Evolutionary conservation across 331 rosid genomes (phyloP), one percentile per base, ranked within the genome.

Genomic region (Quercus lobata): DNA sequence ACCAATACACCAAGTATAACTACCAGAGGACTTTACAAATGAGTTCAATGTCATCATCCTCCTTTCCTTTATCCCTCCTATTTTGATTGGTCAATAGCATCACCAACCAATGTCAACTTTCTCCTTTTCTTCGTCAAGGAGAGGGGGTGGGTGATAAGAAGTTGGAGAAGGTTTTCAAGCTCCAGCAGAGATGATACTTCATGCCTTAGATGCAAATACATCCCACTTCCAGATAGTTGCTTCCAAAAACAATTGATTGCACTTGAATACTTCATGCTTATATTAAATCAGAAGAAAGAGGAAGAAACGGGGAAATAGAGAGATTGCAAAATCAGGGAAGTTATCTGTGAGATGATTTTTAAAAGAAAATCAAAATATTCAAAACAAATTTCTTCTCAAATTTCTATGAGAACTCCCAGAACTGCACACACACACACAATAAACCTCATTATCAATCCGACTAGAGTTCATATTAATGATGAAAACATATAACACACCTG

Each of bases 401-500:
- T 49, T 49, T 12, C 54, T 2, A 14, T 4, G 3, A 49, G 16
- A 3, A 49, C 54, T 10, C 54, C 15, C 54, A 49, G 3, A 49
- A 11, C 15, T 14, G 5, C 54, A 49, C 54, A 2, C 54, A 11
- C 53, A 46, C 54, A 46, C 25, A 17, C 4, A 68, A 35, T 46
- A 68, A 6, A 9, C 27, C 25, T n/a, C 16, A 35, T 37, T 68
- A 35, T 68, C 6, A 9, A 68, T 19, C 16, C 5, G 4, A 34
- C 4, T 34, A 68, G 25, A 9, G 52, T 34, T 8, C 1, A 8
- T n/a, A 34, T 35, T 34, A n/a, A 68, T 1, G 4, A 32, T 34
- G 53, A 69, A 60, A 70, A 52, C 62, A 65, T 32, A 60, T 68
- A 57, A 83, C 27, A 19, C 80, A 91, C 93, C 93, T 88, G 93